Evolutionary conservation across 129 eudicot genomes (phyloP), one percentile per base, ranked within the genome.

Genomic region (Solidago caesia): DNA sequence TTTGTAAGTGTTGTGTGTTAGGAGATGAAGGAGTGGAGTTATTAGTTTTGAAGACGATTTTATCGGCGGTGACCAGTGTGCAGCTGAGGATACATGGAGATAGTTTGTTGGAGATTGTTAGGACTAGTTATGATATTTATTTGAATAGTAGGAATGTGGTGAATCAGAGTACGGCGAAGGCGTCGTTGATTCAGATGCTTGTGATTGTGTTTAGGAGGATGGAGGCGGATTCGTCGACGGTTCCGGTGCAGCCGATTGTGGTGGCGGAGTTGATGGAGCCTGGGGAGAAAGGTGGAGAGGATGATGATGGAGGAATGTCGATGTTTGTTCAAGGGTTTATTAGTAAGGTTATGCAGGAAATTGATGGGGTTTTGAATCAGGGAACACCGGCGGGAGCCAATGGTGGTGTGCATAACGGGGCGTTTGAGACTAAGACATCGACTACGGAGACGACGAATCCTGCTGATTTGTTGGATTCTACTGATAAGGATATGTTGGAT

Each of bases 401-500:
- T 61, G 80, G 72, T 49, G 84, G 85, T 56, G 85, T 78, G 7
- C 99, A 95, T 84, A 96, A 91, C 73, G 99, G 99, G 79, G 99
- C 99, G 2, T 91, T 95, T 77, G 99, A 91, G 88, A 88, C 94
- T 5, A 88, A 69, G 80, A 81, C 89, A 0, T 81, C 93, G 4
- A 95, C 87, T 2, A 88, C 88, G 58, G 99, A 89, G 80, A 82
- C 96, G 0, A 95, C 96, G 0, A 91, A 91, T 89, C 96, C 99
- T 3, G 91, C 99, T 9, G 99, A 95, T 87, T 80, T 95, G 86
- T 79, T 95, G 87, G 97, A 95, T 83, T 95, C 99, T 4, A 91
- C 93, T 13, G 99, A 95, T 78, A 95, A 95, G 85, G 99, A 95
- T 82, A 95, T 95, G 99, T 81, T 95, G 85, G 97, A 95, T 77